Percentiles rank a stretch among this genome's conserved stretches.
Conservation (phyloP, 768 basidiomycete genomes). For the Boletus huronensis region DNA sequence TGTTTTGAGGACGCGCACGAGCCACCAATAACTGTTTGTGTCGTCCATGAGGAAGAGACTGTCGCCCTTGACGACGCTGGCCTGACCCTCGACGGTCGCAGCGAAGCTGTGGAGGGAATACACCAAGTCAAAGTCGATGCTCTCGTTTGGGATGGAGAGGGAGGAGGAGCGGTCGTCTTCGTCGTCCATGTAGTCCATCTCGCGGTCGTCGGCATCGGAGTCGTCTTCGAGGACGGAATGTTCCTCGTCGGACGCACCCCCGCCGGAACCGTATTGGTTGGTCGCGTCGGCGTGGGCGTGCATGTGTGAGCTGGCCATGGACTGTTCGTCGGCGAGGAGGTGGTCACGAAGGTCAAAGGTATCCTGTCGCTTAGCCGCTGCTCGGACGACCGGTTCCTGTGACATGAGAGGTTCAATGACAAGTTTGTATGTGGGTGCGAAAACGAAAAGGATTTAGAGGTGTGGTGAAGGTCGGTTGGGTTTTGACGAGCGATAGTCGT, state of each 20-base stretch:
- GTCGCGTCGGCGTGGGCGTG: slow-evolving; percentile 48
- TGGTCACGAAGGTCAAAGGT: slow-evolving; percentile 73
- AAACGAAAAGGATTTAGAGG: neutral
- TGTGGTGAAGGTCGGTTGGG: neutral
- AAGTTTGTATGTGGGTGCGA: neutral
- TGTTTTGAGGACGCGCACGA: slow-evolving; percentile 96
- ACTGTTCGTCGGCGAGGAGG: slow-evolving; percentile 51
- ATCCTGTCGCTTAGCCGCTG: slow-evolving; percentile 44
- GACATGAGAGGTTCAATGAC: slow-evolving; percentile 21
- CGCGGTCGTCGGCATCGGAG: slow-evolving; percentile 69
- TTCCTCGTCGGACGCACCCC: slow-evolving; percentile 61
- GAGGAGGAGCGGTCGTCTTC: slow-evolving; percentile 79
- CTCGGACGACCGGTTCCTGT: slow-evolving; percentile 25
- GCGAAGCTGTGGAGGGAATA: slow-evolving; percentile 95
- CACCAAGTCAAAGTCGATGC: slow-evolving; percentile 90
- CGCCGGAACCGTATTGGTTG: slow-evolving; percentile 33
- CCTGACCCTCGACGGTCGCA: slow-evolving; percentile 97
- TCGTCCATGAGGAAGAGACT: slow-evolving; percentile 96
- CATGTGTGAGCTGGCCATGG: slow-evolving; percentile 42
- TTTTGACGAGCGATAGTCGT: neutral
- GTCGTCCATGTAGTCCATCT: slow-evolving; percentile 64
- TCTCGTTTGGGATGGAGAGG: slow-evolving; percentile 85
- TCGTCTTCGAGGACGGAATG: slow-evolving; percentile 86
- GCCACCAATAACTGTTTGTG: slow-evolving; percentile 99
- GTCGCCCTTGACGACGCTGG: slow-evolving; percentile 98